Evolutionary conservation across 2,329 filamentous ascomycete species (phyloP), one percentile per base, ranked within the genome.

Genomic region (Exophiala lecanii-corni): DNA sequence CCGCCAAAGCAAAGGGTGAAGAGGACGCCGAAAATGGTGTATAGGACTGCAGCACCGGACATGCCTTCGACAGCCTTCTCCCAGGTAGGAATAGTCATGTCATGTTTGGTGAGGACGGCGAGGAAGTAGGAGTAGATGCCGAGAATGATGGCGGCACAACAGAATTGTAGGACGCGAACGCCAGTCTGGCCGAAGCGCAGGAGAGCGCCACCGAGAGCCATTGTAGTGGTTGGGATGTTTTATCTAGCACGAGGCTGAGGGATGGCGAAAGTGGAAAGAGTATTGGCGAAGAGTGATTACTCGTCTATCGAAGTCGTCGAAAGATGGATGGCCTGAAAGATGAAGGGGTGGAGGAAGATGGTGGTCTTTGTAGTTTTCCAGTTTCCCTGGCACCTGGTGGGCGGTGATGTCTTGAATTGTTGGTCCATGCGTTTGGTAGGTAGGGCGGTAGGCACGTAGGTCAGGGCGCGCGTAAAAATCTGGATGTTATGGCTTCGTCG

Each of bases 81-180:
- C 68, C 77, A 82, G 54, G 65, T 78, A 13, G 75, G 71, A 53
- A 89, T 89, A 45, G 59, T 44, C 10, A 82, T 63, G 54, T 80
- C 57, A 65, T 87, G 79, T 57, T 82, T 78, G 49, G 76, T 63
- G 10, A 89, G 76, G 6, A 84, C 76, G 6, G 84, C 79, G 37
- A 96, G 78, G 73, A 89, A 94, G 73, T 94, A 95, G 37, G 81
- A 82, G 73, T 84, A 89, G 58, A 92, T 77, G 54, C 77, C 84
- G 49, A 96, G 76, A 49, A 91, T 76, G 54, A 94, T 74, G 46
- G 75, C 79, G 6, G 83, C 74, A 62, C 80, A 86, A 60, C 78
- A 73, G 64, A 94, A 84, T 58, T 87, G 79, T 43, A 95, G 67
- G 53, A 75, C 67, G 55, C 91, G 86, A 58, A 94, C 70, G 62